Conservation (phyloP, 768 basidiomycete species). For the Pleurotus tuber-regium region DNA sequence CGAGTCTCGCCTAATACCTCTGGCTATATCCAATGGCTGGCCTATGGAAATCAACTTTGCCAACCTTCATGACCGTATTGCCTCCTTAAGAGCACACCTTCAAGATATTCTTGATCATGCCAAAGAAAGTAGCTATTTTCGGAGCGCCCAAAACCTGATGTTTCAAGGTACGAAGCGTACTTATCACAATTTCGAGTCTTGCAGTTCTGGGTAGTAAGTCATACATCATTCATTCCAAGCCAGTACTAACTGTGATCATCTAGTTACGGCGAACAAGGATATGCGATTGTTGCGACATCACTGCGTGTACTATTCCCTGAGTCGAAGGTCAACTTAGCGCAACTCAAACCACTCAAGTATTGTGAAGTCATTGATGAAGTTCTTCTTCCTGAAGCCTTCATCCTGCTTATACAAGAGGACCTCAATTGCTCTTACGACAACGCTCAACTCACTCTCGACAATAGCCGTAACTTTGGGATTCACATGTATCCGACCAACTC, state of each 20-base stretch:
- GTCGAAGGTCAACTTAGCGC: neutral
- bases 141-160: neutral
- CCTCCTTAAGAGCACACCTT: too few species aligned
- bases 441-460: neutral
- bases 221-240: neutral
- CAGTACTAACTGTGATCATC: neutral
- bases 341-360: neutral
- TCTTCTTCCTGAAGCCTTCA: neutral
- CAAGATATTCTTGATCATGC: neutral
- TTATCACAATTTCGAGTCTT: neutral
- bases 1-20: neutral
- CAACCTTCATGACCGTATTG: neutral
- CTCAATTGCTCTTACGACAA: neutral
- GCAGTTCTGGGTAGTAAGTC: neutral
- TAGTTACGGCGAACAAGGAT: neutral
- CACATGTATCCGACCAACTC: neutral
- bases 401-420: neutral
- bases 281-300: neutral
- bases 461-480: neutral
- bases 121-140: neutral
- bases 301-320: neutral
- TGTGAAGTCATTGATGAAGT: neutral
- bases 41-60: neutral
- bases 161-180: neutral
- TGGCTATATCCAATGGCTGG: neutral